A percentile compares a stretch with the other conserved stretches of the same genome.
phyloP scores from a whole-genome alignment of 805 yeast genomes.

The Lipomyces sp. region DNA sequence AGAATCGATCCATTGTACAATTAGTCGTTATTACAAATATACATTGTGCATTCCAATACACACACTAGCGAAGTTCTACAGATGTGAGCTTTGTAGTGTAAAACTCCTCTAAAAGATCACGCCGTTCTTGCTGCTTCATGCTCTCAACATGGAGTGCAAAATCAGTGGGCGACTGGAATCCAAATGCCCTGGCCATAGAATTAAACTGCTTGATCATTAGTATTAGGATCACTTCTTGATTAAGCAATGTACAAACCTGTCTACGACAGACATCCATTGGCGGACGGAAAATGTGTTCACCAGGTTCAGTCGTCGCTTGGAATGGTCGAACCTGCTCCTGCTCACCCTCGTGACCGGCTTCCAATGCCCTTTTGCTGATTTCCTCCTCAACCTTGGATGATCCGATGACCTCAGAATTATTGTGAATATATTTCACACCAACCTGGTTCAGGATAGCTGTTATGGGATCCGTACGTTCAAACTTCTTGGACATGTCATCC shows the following conservation, averaged over 20 bases:
- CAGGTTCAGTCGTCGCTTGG: neutral
- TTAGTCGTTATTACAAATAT: neutral
- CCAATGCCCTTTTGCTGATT: conserved; percentile 18
- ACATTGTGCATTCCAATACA: neutral
- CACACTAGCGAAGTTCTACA: neutral
- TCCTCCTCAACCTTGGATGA: conserved; percentile 24
- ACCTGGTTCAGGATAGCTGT: conserved; percentile 30
- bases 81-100: conserved; percentile 14
- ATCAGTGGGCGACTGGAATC: conserved; percentile 20
- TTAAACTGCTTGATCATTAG: conserved; percentile 9
- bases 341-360: neutral
- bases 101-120: conserved; percentile 16
- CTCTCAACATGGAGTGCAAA: conserved; percentile 29
- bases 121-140: conserved; percentile 12
- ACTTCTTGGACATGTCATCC: neutral
- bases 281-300: conserved; percentile 9
- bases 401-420: conserved; percentile 30
- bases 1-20: neutral
- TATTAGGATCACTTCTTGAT: neutral
- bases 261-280: conserved; percentile 27
- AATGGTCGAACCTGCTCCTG: conserved; percentile 7
- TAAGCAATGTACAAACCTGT: conserved; percentile 9
- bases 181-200: conserved; percentile 22
- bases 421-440: conserved; percentile 31
- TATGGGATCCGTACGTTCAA: conserved; percentile 23